A percentile compares a stretch with the other conserved stretches of the same genome.
Evolutionary conservation across 306 rosid species (phyloP).

Genomic region (Acacia melanoxylon): DNA sequence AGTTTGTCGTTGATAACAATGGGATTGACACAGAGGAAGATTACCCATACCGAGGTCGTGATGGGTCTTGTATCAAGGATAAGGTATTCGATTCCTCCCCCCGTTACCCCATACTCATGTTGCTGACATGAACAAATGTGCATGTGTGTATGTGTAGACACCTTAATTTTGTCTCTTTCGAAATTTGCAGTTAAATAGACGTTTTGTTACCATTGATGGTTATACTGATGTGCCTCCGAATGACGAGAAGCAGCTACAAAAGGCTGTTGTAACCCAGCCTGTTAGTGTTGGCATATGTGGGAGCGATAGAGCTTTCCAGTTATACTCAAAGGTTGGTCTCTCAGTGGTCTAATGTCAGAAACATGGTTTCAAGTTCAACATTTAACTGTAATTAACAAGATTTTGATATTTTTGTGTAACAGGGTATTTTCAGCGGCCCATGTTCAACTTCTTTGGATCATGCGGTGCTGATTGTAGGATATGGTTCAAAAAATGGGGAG

Average conservation of each 20-base stretch:
- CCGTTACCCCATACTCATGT: not conserved
- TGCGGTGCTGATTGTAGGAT: constrained; percentile 90
- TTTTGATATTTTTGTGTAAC: constrained; percentile 24
- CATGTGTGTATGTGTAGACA: not conserved
- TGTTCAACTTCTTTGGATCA: constrained; percentile 86
- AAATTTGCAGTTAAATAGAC: constrained; percentile 61
- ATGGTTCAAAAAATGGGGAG: constrained; percentile 75
- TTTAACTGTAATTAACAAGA: not conserved
- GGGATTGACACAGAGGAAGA: constrained; percentile 88
- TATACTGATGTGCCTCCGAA: constrained; percentile 58
- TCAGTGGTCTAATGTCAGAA: constrained; percentile 14
- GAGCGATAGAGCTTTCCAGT: constrained; percentile 75
- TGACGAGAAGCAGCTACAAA: constrained; percentile 61
- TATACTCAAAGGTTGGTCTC: constrained; percentile 74
- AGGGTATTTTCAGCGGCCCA: constrained; percentile 91
- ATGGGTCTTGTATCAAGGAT: constrained; percentile 50
- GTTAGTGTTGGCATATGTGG: constrained; percentile 93
- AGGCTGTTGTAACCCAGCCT: constrained; percentile 85
- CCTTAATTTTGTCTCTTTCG: not conserved
- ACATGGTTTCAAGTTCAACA: not conserved
- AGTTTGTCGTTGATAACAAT: constrained; percentile 70
- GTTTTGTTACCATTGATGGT: constrained; percentile 77
- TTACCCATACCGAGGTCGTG: constrained; percentile 60
- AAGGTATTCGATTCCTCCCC: constrained; percentile 47
- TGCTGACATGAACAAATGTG: not conserved